Evolutionary conservation across 768 basidiomycete genomes (phyloP).

Genomic region (Russula lepida): DNA sequence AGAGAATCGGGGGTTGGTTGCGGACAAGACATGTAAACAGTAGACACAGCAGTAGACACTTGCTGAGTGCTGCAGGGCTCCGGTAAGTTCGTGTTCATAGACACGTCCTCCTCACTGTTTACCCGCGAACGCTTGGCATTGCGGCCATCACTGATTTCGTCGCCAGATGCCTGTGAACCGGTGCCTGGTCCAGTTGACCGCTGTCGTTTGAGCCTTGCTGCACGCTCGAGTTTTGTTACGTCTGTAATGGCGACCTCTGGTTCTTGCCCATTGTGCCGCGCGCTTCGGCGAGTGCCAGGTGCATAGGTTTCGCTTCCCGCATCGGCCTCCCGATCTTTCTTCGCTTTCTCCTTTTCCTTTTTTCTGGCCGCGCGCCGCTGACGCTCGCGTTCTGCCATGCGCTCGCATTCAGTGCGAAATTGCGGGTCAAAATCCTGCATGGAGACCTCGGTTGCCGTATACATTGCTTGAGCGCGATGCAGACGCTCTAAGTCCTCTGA

Average conservation of each 20-base stretch:
- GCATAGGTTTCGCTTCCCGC: conserved; percentile 31
- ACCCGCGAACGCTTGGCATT: conserved; percentile 17
- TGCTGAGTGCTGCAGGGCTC: conserved; percentile 5
- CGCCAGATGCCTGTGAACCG: conserved; percentile 23
- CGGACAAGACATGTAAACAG: conserved; percentile 13
- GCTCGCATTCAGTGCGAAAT: conserved; percentile 75
- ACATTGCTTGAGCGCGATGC: conserved; percentile 82
- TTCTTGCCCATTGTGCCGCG: conserved; percentile 61
- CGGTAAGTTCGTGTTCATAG: conserved; percentile 17
- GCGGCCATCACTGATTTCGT: conserved; percentile 17
- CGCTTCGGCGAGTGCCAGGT: conserved; percentile 58
- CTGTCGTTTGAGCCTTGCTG: conserved; percentile 41
- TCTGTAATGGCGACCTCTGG: conserved; percentile 71
- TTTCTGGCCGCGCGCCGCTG: conserved; percentile 49
- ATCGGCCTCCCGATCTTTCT: conserved; percentile 28
- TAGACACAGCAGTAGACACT: conserved; percentile 4
- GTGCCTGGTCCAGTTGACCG: conserved; percentile 39
- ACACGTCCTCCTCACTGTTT: conserved; percentile 20
- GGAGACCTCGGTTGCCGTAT: conserved; percentile 76
- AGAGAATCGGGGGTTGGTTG: not conserved
- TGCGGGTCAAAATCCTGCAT: conserved; percentile 77
- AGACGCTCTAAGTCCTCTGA: conserved; percentile 66
- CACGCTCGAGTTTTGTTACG: conserved; percentile 64
- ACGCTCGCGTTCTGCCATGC: conserved; percentile 73
- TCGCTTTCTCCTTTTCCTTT: conserved; percentile 29